Evolutionary conservation across 176 grass and related monocot species (phyloP).

Genomic region (Oryza brachyantha): DNA sequence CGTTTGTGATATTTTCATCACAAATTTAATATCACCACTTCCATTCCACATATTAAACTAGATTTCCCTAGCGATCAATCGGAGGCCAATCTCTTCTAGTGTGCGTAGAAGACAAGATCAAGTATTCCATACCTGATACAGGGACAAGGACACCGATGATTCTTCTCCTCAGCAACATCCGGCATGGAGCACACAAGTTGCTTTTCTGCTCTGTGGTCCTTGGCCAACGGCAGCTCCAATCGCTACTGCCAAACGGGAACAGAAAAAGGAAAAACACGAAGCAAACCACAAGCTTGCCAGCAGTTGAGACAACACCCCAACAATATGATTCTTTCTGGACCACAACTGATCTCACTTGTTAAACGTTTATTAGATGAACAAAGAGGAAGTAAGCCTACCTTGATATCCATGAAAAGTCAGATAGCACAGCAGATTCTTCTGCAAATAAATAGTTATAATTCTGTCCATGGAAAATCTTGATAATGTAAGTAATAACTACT

Average conservation of each 20-base stretch:
- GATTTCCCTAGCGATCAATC: too few species aligned
- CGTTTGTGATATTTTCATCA: too few species aligned
- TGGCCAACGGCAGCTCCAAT: background rate
- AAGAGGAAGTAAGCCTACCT: background rate
- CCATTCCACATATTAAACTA: too few species aligned
- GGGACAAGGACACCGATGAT: conserved; percentile 23
- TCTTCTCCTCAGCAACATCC: background rate
- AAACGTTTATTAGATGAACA: background rate
- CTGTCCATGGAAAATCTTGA: background rate
- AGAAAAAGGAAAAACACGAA: background rate
- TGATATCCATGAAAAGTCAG: background rate
- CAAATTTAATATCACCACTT: too few species aligned
- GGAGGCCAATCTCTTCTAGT: too few species aligned
- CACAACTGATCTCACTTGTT: background rate
- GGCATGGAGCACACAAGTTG: background rate
- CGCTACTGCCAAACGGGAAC: background rate
- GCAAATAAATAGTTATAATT: background rate
- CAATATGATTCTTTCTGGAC: conserved; percentile 2
- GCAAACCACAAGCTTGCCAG: background rate
- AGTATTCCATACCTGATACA: conserved; percentile 4
- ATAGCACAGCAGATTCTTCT: background rate
- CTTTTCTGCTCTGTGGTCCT: conserved; percentile 11
- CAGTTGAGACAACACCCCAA: background rate
- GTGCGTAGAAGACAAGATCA: conserved; percentile 15
- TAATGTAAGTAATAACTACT: background rate